Base-by-base conservation (phyloP, 2,329 filamentous ascomycete species). In the Fusarium annulatum region DNA sequence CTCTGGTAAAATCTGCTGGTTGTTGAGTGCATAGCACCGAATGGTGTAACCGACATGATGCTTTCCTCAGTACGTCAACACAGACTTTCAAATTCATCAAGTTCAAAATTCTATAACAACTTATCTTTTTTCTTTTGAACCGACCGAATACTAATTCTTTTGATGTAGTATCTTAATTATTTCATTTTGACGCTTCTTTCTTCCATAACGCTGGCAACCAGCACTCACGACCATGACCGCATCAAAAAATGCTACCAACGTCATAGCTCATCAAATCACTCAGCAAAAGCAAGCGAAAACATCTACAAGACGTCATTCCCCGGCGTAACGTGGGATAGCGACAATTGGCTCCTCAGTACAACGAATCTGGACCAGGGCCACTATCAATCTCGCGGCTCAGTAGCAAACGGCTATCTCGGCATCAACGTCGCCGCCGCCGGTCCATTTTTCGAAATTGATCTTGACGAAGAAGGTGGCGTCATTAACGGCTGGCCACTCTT, bases 401-500 rank as follows among this genome's bases (percentile, higher is more conserved):
- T 63, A n/a, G 58, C 62, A 16, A 64, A 64, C 6, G 62, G 62
- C 33, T 64, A 64, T 16, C 14, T 64, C 15, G 62, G 62, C 5
- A 64, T 64, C 39, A 64, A 64, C 15, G 46, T 64, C 3, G 58
- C 62, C 0, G 62, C 62, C 7, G 26, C 33, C 11, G 62, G 62
- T 2, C 62, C 62, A 2, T 64, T 64, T 7, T 63, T 64, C 0
- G 62, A 64, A n/a, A 52, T 53, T 3, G 62, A 64, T 0, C 8
- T 19, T 0, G 39, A 52, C 2, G 57, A 53, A 16, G 1, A 53
- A 1, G 62, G 62, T 5, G 62, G 58, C 2, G 56, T 49, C 9
- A 64, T 64, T 15, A 64, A 53, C 12, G 62, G 62, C 21, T 64
- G 62, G 62, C 62, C 62, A 5, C n/a, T 64, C 2, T 64, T 64